Evolutionary conservation across 768 basidiomycete species (phyloP).

Genomic region (Tricholoma furcatifolium): DNA sequence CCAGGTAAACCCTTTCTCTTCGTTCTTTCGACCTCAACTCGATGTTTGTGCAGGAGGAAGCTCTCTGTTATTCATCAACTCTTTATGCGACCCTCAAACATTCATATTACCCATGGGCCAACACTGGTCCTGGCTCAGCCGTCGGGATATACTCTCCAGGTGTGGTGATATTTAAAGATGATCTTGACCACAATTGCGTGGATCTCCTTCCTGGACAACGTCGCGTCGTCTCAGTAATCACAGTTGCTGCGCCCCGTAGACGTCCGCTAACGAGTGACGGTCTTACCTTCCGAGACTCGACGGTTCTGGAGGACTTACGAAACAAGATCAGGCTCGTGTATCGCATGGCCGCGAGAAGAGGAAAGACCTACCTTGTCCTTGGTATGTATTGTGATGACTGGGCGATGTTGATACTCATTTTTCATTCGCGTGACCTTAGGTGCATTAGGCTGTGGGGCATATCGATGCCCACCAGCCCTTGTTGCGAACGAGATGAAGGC

Average conservation of each 20-base stretch:
- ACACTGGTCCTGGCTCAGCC: slow-evolving; percentile 37
- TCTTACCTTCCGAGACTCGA: slow-evolving; percentile 21
- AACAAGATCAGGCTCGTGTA: slow-evolving; percentile 43
- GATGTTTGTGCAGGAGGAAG: slow-evolving; percentile 35
- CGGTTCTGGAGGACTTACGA: slow-evolving; percentile 33
- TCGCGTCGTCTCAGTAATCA: slow-evolving; percentile 41
- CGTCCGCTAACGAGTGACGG: slow-evolving; percentile 28
- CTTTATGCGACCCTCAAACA: slow-evolving; percentile 39
- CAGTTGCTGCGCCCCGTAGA: slow-evolving; percentile 41
- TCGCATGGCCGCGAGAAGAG: slow-evolving; percentile 39
- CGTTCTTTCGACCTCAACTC: too few species aligned
- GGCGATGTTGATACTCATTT: too few species aligned
- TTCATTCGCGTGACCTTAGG: slow-evolving; percentile 19
- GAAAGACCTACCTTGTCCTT: slow-evolving; percentile 34
- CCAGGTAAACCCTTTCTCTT: slow-evolving; percentile 22
- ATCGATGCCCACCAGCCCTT: slow-evolving; percentile 36
- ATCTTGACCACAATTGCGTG: slow-evolving; percentile 40
- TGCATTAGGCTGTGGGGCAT: slow-evolving; percentile 47
- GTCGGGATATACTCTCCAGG: slow-evolving; percentile 44
- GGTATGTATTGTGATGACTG: slow-evolving; percentile 24
- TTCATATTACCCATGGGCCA: slow-evolving; percentile 46
- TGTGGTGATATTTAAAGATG: slow-evolving; percentile 46
- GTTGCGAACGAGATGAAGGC: slow-evolving; percentile 42
- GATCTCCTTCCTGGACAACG: slow-evolving; percentile 31
- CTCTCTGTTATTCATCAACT: slow-evolving; percentile 47